A percentile compares a stretch with the other conserved stretches of the same genome.
These are phyloP conservation scores for Claviceps sp. DNA, from an alignment of 2,329 filamentous ascomycete species.

Conservation along the genomic window DNA sequence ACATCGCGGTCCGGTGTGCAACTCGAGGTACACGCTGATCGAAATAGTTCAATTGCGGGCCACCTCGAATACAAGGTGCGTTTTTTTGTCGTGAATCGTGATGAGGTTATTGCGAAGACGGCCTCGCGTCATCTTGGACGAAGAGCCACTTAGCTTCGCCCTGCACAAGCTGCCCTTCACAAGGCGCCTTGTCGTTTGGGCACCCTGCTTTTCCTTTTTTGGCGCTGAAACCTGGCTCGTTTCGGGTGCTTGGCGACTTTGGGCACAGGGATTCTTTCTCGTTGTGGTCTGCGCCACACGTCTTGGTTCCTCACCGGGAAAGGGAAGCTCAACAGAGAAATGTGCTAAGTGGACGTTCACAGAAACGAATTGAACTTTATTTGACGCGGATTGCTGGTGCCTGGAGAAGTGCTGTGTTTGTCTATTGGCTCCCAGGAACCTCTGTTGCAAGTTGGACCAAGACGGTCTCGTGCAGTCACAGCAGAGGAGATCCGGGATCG, in stretches of 20 bases:
- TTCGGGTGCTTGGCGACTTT: neutral
- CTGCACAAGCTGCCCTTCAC: neutral
- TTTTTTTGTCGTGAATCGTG: neutral
- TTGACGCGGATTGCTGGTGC: neutral
- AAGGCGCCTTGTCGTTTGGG: neutral
- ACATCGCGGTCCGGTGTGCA: neutral
- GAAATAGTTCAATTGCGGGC: neutral
- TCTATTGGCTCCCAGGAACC: neutral
- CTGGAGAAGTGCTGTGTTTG: neutral
- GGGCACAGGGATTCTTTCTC: neutral
- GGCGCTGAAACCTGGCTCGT: neutral
- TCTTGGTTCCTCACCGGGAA: neutral
- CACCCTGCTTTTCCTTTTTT: neutral
- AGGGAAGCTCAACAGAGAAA: neutral
- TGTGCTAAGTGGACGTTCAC: constrained; percentile 4
- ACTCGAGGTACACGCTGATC: neutral
- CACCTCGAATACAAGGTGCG: neutral
- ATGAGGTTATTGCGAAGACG: neutral
- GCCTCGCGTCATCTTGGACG: neutral
- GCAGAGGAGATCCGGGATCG: neutral
- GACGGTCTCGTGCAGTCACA: neutral
- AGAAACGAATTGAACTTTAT: constrained; percentile 3
- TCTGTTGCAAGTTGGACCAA: neutral
- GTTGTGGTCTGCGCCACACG: constrained; percentile 2
- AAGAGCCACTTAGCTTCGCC: neutral